phyloP scores from a whole-genome alignment of 495 filamentous ascomycete genomes.

The Pseudotulostoma volvatum region DNA sequence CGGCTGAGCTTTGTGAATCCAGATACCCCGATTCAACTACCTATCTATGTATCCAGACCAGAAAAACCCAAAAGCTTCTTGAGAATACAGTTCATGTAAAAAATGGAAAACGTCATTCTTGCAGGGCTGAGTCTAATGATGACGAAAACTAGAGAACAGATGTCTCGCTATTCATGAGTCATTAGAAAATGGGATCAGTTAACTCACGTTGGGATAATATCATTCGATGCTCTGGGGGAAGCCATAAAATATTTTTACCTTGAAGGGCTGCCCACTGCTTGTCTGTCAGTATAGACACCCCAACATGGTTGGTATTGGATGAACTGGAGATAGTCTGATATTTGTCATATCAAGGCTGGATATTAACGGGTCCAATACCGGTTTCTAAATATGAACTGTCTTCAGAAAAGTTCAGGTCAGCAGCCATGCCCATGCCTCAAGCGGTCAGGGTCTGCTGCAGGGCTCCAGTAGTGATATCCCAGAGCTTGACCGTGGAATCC shows the following conservation, averaged over 20 bases:
- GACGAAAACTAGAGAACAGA: too few species aligned
- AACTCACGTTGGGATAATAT: too few species aligned
- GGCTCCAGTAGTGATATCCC: conserved; percentile 7
- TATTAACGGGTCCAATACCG: conserved; percentile 2
- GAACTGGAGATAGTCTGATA: conserved; percentile 1
- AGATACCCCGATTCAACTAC: too few species aligned
- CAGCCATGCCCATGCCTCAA: background rate
- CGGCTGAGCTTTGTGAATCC: too few species aligned
- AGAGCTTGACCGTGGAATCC: too few species aligned
- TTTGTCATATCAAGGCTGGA: conserved; percentile 4
- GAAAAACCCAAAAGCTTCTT: too few species aligned
- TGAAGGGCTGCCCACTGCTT: conserved; percentile 13
- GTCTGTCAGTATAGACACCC: conserved; percentile 4
- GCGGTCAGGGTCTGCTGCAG: conserved; percentile 1
- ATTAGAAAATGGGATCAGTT: too few species aligned
- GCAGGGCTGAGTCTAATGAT: too few species aligned
- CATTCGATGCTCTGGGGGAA: conserved; percentile 17
- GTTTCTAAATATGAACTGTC: conserved; percentile 6
- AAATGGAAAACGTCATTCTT: too few species aligned
- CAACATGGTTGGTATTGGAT: background rate
- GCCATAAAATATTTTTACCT: conserved; percentile 13
- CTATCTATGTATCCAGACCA: too few species aligned
- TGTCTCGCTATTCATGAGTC: too few species aligned
- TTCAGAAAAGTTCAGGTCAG: conserved; percentile 6
- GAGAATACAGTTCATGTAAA: too few species aligned